A percentile compares a stretch with the other conserved stretches of the same genome.
phyloP scores from a whole-genome alignment of 129 eudicot genomes.

The Chrysanthemum seticuspe region DNA sequence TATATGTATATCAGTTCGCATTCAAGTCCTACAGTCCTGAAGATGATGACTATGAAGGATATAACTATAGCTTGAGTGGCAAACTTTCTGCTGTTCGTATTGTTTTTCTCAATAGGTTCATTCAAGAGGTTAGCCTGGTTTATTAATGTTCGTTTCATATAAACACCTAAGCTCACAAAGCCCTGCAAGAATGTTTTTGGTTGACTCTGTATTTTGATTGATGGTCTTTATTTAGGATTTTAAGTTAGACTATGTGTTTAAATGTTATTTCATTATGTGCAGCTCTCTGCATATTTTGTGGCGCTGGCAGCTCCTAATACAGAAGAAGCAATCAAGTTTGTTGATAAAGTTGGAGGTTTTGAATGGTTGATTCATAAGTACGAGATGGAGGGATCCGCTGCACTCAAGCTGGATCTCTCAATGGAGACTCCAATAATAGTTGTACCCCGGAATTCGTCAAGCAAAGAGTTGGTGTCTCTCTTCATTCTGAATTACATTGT shows the following conservation, averaged over 20 bases:
- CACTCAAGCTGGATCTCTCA: constrained; percentile 82
- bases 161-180: constrained; percentile 14
- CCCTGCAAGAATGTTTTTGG: background rate
- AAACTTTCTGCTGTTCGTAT: constrained; percentile 92
- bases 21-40: constrained; percentile 75
- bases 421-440: constrained; percentile 85
- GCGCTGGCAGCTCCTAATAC: constrained; percentile 90
- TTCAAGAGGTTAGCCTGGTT: constrained; percentile 76
- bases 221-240: constrained; percentile 9
- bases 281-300: constrained; percentile 88
- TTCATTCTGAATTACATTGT: constrained; percentile 15
- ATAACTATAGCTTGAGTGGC: constrained; percentile 84
- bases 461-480: constrained; percentile 79
- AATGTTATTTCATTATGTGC: constrained; percentile 23
- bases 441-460: constrained; percentile 67
- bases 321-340: constrained; percentile 92
- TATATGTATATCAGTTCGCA: constrained; percentile 51
- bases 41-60: constrained; percentile 97
- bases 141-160: constrained; percentile 17
- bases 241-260: background rate
- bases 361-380: constrained; percentile 94
- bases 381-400: constrained; percentile 94
- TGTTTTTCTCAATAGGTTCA: constrained; percentile 91
- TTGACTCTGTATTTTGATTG: background rate
- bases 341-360: constrained; percentile 93